phyloP scores from a whole-genome alignment of 345 rosid species.

The Arabis alpina region DNA sequence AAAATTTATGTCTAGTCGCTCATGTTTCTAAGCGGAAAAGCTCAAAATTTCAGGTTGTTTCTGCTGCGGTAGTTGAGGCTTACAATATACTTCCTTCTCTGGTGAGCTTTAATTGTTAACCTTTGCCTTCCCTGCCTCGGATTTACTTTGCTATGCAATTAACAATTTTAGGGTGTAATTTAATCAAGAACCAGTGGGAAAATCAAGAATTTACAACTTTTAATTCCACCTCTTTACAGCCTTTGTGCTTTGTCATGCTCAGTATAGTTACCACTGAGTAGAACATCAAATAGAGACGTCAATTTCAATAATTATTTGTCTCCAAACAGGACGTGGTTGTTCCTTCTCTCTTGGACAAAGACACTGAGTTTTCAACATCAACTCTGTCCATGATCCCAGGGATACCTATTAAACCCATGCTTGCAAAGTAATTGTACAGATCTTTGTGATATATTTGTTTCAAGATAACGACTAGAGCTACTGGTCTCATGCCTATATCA shows the following conservation, averaged over 20 bases:
- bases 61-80: conserved; percentile 75
- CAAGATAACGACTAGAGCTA: background rate
- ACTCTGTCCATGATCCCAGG: conserved; percentile 81
- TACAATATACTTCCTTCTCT: conserved; percentile 79
- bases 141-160: background rate
- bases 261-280: background rate
- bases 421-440: conserved; percentile 65
- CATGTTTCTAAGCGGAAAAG: background rate
- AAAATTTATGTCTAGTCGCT: background rate
- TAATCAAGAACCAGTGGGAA: background rate
- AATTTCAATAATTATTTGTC: conserved; percentile 9
- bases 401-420: conserved; percentile 92
- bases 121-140: background rate
- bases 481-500: conserved; percentile 28
- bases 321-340: conserved; percentile 70
- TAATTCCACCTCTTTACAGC: background rate
- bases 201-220: background rate
- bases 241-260: conserved; percentile 12
- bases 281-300: background rate
- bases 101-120: conserved; percentile 52
- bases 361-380: conserved; percentile 72
- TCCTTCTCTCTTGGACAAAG: conserved; percentile 68
- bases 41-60: conserved; percentile 54
- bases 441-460: background rate
- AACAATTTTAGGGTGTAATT: too few species aligned